Base-by-base conservation (phyloP, 257 asterid genomes). In the Ilex aquifolium region DNA sequence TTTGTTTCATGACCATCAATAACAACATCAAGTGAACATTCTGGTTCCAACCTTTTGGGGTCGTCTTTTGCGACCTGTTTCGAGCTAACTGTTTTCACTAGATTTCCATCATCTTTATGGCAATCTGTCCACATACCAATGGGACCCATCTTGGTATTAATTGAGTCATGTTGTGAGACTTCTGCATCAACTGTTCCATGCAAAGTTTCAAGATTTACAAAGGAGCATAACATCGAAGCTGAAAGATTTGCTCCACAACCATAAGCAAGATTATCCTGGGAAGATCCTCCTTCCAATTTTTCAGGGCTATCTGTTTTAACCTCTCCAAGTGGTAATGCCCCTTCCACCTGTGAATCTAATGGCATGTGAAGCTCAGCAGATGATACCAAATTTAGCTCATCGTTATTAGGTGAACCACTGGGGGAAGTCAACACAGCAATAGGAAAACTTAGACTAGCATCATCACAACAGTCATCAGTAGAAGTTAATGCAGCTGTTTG, bases 401-500 rank as follows among this genome's bases (percentile, higher is more conserved):
- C 52, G 52, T 60, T 46, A 46, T 36, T 48, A 52, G 81, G 64
- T 10, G 64, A 73, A 55, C 51, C 48, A 30, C 27, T 62, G 52
- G 66, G 31, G 53, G 76, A 63, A 59, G 68, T 48, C 58, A 62
- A 53, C 13, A 48, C 31, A 32, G 65, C 72, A 50, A 39, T 51
- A 48, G 82, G 69, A 21, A 76, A 52, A 70, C 57, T 59, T 10
- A 46, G 61, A 59, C 44, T 65, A 55, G 32, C 15, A 16, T 61
- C 76, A 63, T 62, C 64, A 63, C 78, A 68, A 46, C 72, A 77
- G 62, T 65, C 67, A 56, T 66, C 77, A 32, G 68, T 61, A 53
- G 65, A 42, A 46, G 68, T 57, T 36, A 58, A n/a, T 21, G n/a
- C 17, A n/a, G 50, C 8, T 17, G 58, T 63, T 17, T 59, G 53